Base-by-base conservation (phyloP, 306 rosid genomes). In the Quercus engelmannii region DNA sequence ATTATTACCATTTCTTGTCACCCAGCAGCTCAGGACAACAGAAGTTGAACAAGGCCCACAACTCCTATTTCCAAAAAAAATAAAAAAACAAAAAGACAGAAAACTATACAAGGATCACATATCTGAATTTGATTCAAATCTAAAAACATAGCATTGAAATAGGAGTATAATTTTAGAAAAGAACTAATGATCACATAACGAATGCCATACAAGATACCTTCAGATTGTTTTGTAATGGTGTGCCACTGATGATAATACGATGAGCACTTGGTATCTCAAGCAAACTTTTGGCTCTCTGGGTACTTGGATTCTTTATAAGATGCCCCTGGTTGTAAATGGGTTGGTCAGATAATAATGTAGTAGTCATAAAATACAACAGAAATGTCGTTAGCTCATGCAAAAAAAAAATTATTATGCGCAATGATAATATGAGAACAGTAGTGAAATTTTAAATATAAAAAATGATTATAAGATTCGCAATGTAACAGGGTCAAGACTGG, bases 231-330 rank as follows among this genome's bases (percentile, higher is more conserved):
- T 94, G 99, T 79, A 94, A 84, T 31, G 97, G 98, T 3, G 97
- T 94, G 68, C 98, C 98, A 55, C 97, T 92, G 31, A 94, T 91
- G 74, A 92, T 76, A 74, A 94, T 92, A 78, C 98, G 92, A 85
- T 88, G 92, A 30, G 90, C 88, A 82, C 98, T 78, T 28, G 97
- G 93, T 83, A 92, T 92, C 82, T 90, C 95, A 6, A 91, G 97
- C 89, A 94, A 88, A 87, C 97, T 92, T 91, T 94, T 91, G 84
- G 97, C 97, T 67, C 98, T 89, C 79, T 94, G 98, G 25, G 98
- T 94, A 85, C 90, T 92, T 52, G 98, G 98, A 81, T 94, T 94
- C 85, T 94, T 94, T 87, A 94, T 84, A 72, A 94, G 94, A 82
- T 94, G 98, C 19, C 98, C 98, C 98, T 94, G 69, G 51, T 76